Base-by-base conservation (phyloP, 2,329 filamentous ascomycete species). In the Nemania sp. region DNA sequence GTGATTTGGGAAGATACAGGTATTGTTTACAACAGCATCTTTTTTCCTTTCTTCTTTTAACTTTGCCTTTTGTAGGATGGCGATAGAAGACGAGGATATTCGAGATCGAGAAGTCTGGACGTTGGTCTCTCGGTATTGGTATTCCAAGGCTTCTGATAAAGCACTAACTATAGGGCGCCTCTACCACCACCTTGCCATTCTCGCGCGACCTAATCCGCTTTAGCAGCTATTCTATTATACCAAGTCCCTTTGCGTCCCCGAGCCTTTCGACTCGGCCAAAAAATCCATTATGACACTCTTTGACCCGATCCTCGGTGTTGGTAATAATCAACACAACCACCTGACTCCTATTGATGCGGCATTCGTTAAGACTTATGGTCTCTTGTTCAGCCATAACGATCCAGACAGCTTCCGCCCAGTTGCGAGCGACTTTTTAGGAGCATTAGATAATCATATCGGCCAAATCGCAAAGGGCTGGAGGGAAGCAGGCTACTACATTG, bases 151-250 rank as follows among this genome's bases (percentile, higher is more conserved):
- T 0, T 90, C 90, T 0, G 90, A 96, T 66, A 88, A 87, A 29
- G 86, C 86, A 0, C 91, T 93, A 0, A 83, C 83, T 0, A 87
- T 90, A 0, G 94, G 94, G 0, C 81, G 93, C 0, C 80, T 98
- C 0, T 95, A 97, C 60, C 92, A 98, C 67, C 92, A 97, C 69
- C 78, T 97, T 0, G 94, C 92, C 0, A 93, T 94, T 25, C 74
- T 94, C 0, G 88, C 90, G 0, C 77, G 89, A 0, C 89, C 89
- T 0, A 87, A 90, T 61, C 83, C 83, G 0, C 74, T 92, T 0
- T 85, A 89, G 57, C 90, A 94, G 70, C 74, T 93, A 0, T 92
- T 85, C 68, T 90, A 86, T 61, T 94, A 92, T 65, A 77, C 81
- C 0, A 91, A 91, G 63, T 87, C 87, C 0, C 79, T 94, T 0